Conservation (phyloP, 441 rosid species). For the Jatropha podagrica region DNA sequence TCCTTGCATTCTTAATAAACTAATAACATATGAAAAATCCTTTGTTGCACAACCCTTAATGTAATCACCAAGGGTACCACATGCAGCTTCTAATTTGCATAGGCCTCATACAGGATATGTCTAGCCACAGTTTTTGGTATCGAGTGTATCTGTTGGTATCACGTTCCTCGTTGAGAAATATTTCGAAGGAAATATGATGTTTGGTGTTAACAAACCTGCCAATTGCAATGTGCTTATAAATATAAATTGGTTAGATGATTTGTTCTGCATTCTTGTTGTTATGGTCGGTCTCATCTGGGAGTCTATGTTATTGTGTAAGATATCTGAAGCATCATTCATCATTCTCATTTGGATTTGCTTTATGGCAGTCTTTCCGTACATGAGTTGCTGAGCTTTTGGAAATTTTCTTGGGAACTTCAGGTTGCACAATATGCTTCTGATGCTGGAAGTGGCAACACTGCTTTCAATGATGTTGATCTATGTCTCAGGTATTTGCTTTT, state of each 20-base stretch:
- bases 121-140: no score
- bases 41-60: no score
- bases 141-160: no score
- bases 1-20: background rate
- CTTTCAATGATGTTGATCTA: constrained; percentile 56
- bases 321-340: constrained; percentile 15
- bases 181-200: no score
- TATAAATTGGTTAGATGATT: background rate
- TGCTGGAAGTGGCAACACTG: constrained; percentile 62
- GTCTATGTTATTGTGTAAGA: background rate
- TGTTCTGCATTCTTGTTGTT: background rate
- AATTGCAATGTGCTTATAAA: no score
- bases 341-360: constrained; percentile 32
- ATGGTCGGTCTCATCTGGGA: constrained; percentile 6
- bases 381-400: constrained; percentile 44
- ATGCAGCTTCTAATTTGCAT: background rate
- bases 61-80: no score
- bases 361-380: constrained; percentile 38
- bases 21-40: no score
- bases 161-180: no score
- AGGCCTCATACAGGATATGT: no score
- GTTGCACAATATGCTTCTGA: constrained; percentile 90
- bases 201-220: background rate
- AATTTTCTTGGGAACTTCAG: constrained; percentile 51
- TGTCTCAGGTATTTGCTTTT: constrained; percentile 59